Base-by-base conservation (phyloP, 1,284 basidiomycete genomes). In the Tilletia walkeri region DNA sequence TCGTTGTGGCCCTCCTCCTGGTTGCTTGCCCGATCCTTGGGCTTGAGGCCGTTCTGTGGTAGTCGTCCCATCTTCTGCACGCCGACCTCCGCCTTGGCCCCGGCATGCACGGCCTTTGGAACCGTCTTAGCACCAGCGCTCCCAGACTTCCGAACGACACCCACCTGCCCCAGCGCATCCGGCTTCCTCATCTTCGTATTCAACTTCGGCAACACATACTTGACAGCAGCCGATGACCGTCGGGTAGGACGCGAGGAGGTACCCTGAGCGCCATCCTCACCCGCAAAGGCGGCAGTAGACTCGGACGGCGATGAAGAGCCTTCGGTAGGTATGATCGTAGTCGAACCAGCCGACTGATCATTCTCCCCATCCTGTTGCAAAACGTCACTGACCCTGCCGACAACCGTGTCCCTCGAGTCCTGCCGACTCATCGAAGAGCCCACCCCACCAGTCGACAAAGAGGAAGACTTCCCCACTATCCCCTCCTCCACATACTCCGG, bases 101-200 rank as follows among this genome's bases (percentile, higher is more conserved):
- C 14, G 41, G 3, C 41, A 7, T 45, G 41, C 41, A 45, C 41
- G 14, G 9, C 14, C 41, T 14, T 7, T 45, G 41, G 9, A 45
- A 45, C 41, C 41, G 14, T 3, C 41, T 45, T 45, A 45, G 14
- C 41, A 45, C 9, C 3, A 7, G 41, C 6, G 41, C 9, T 45
- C 41, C 41, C 9, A 7, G 6, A 9, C 41, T 45, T 45, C 41
- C 9, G 41, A 7, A 45, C 41, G 1, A 14, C 41, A 7, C 6
- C 18, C 18, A 12, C 50, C 20, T 9, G 12, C 20, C 10, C 50
- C 1, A 7, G 2, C 30, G 56, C 14, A 34, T 82, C 81, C 2
- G 81, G 81, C 61, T 82, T 83, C 47, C 81, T 75, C 80, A 83
- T 83, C 78, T 83, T 83, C 48, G 81, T 83, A 68, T 82, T 82